Evolutionary conservation across 352 stramenopile genomes (phyloP), one percentile per base, ranked within the genome.

Genomic region (Globisporangium abappressorium): DNA sequence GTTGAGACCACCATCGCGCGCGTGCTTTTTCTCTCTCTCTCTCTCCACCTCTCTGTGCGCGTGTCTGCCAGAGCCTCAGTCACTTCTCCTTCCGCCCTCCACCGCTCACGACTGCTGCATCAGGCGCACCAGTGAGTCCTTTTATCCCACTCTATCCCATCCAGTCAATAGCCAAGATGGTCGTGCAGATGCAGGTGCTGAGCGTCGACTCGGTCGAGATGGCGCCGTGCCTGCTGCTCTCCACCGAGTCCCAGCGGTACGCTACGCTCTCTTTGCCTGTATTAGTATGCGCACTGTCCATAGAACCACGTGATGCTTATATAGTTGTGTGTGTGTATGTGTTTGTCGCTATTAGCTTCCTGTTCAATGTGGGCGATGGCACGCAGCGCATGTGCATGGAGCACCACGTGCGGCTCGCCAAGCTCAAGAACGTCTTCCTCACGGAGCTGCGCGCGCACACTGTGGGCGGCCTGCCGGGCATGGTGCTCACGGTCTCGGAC

Each of bases 381-480:
- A 95, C 79, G 8, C 91, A 97, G 70, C 81, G 91, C 30, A 78
- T 97, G 72, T 97, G 87, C 75, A 97, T 96, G 87, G 91, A 97
- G 78, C 91, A 97, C 76, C 85, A 94, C 73, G 81, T 97, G 66
- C 86, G 90, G 18, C 72, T 97, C 15, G 82, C 75, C 6, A 97
- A 96, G 72, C 68, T 96, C 30, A 76, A 89, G 62, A 74, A 91
- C 54, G 79, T 97, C 5, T 96, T 97, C 66, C 76, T 97, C 28
- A 97, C 90, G 3, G 78, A 97, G 71, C 71, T 97, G 46, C 77
- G 76, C 12, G 66, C 87, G 11, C 78, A 94, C 57, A 91, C 84
- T n/a, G 60, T 97, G 1, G 89, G 91, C 24, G 91, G 91, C 1
- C 70, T 97, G 15, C 90, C 91, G 15, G 85, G 81, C 71, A 92